Evolutionary conservation across 2,329 filamentous ascomycete genomes (phyloP), one percentile per base, ranked within the genome.

Genomic region (Neofusicoccum umdonicola): DNA sequence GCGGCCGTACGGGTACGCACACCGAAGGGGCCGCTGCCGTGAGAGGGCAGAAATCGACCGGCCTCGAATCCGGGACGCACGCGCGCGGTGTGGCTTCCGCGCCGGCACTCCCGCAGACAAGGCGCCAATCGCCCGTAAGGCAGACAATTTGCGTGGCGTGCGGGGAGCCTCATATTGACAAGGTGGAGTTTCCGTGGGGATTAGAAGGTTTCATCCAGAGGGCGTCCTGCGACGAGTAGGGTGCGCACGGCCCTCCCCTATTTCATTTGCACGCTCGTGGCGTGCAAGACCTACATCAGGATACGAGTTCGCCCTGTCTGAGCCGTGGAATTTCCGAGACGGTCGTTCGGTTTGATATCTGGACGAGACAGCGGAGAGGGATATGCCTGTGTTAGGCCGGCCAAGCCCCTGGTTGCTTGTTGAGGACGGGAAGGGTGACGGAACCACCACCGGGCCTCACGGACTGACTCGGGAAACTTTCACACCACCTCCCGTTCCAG

Each of bases 121-220:
- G 27, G 27, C 27, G 27, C 27, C 27, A 31, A 31, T 31, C 7
- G 4, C n/a, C n/a, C 48, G n/a, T 9, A 48, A 47, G 27, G 27
- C 42, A 27, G 31, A 60, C 42, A 37, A 60, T 60, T 19, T 27
- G 27, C 27, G 41, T 11, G 51, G 19, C n/a, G 22, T 39, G 27
- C 31, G 56, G 56, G 31, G 56, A 48, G 56, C 42, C 56, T 58
- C 56, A 47, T 13, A 47, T 39, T 47, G 56, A 37, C 13, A 37
- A 34, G 56, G 31, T 60, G 42, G 56, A 60, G 27, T 4, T 37
- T 12, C 9, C 35, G 56, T 47, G 56, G 56, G 41, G 41, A 47
- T 34, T 22, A 37, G 31, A 41, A 37, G 22, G 56, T 60, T 60
- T 60, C 56, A 60, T 35, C 19, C 42, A 60, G n/a, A 60, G 19